phyloP scores from a whole-genome alignment of 1,139 yeast genomes.

The Scheffersomyces insectosa region DNA sequence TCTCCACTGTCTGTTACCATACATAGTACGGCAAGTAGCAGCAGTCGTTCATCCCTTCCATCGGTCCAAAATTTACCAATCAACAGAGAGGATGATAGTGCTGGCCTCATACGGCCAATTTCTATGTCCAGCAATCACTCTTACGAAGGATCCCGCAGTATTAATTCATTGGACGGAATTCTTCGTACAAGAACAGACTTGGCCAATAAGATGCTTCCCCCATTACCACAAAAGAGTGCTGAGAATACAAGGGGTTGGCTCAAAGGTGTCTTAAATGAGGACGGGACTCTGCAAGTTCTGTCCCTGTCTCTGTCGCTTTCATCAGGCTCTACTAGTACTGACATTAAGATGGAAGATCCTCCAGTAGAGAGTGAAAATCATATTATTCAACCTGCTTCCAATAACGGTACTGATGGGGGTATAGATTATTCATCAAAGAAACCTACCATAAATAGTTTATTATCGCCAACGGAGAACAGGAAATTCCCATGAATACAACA shows the following conservation, averaged over 20 bases:
- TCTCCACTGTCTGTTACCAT: conserved; percentile 2
- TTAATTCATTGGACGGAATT: not conserved
- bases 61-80: not conserved
- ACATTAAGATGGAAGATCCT: conserved; percentile 1
- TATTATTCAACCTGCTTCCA: not conserved
- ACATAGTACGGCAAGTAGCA: not conserved
- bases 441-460: conserved; percentile 38
- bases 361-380: not conserved
- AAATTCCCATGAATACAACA: not conserved
- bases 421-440: conserved; percentile 20
- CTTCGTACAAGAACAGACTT: not conserved
- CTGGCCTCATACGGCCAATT: not conserved
- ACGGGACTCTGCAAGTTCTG: not conserved
- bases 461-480: conserved; percentile 22
- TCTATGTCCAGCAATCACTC: not conserved
- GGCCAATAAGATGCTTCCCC: conserved; percentile 1
- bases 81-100: not conserved
- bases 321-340: not conserved
- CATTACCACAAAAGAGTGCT: conserved; percentile 1
- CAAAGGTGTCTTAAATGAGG: conserved; percentile 13
- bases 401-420: conserved; percentile 1
- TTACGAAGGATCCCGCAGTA: not conserved
- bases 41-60: conserved; percentile 1
- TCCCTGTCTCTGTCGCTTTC: not conserved
- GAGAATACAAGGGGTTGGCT: conserved; percentile 12